These are phyloP conservation scores for Smallanthus sonchifolius DNA, from an alignment of 129 eudicot species.

Conservation along the genomic window DNA sequence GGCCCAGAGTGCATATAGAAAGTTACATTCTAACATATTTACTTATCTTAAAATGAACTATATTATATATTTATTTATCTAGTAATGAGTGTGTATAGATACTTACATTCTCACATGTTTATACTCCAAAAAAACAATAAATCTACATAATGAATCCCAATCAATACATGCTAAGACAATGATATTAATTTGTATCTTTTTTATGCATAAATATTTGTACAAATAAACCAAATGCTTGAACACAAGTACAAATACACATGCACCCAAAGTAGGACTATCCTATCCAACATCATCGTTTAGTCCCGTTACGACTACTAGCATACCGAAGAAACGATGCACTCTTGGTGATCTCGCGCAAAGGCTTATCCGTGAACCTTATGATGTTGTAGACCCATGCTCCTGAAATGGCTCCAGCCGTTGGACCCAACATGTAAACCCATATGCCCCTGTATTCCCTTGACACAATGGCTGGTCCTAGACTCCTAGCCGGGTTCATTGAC, in stretches of 20 bases:
- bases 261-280: background rate
- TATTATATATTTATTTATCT: too few relatives aligned
- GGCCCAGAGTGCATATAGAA: too few relatives aligned
- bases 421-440: conserved; percentile 80
- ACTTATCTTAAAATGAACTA: too few relatives aligned
- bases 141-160: background rate
- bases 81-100: too few relatives aligned
- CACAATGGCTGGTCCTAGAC: conserved; percentile 87
- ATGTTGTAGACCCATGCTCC: conserved; percentile 88
- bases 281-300: background rate
- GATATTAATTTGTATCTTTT: background rate
- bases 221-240: background rate
- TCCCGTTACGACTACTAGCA: conserved; percentile 21
- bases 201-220: background rate
- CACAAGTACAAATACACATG: background rate
- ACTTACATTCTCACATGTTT: background rate
- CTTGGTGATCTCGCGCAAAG: conserved; percentile 82
- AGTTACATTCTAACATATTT: too few relatives aligned
- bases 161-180: background rate
- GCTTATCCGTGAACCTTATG: conserved; percentile 78
- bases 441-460: conserved; percentile 48
- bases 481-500: conserved; percentile 98
- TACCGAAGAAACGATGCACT: conserved; percentile 67
- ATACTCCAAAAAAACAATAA: background rate
- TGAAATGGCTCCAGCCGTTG: conserved; percentile 62